phyloP scores from a whole-genome alignment of 352 stramenopile genomes.

The Blastocystis sp. region DNA sequence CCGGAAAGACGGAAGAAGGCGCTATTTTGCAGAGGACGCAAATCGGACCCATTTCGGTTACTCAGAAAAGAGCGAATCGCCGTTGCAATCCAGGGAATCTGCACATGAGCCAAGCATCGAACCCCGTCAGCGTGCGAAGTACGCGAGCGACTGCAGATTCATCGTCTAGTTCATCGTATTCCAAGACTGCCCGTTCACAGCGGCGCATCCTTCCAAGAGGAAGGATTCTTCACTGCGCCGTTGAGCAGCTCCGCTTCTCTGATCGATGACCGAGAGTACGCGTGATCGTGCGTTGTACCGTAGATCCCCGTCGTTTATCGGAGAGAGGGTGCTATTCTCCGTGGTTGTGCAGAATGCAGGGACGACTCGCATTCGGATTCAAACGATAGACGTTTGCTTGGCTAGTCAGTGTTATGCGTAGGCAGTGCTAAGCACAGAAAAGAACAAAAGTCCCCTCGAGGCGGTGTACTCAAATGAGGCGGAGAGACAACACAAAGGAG shows the following conservation, averaged over 20 bases:
- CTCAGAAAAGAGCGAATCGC: too few species aligned
- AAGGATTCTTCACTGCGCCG: background rate
- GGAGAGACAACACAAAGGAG: background rate
- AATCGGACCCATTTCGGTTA: background rate
- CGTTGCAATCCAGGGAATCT: background rate
- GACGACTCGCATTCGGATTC: conserved; percentile 3
- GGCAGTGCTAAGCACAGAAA: background rate
- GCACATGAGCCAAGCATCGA: conserved; percentile 21
- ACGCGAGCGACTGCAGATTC: background rate
- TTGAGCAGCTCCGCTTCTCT: background rate
- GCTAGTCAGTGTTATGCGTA: background rate
- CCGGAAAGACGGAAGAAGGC: too few species aligned
- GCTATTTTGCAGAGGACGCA: background rate
- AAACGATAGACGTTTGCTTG: conserved; percentile 16
- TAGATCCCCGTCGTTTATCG: conserved; percentile 35
- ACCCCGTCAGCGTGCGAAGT: background rate
- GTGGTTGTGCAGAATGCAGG: background rate
- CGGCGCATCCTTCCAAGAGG: background rate
- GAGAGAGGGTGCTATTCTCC: conserved; percentile 30
- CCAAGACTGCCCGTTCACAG: background rate
- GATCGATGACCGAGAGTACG: background rate
- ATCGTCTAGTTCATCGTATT: conserved; percentile 15
- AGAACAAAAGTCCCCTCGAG: background rate
- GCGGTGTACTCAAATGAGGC: background rate
- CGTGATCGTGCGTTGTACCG: background rate